Evolutionary conservation across 106 monocot species (phyloP), one percentile per base, ranked within the genome.

Genomic region (Acanthochlamys bracteata): DNA sequence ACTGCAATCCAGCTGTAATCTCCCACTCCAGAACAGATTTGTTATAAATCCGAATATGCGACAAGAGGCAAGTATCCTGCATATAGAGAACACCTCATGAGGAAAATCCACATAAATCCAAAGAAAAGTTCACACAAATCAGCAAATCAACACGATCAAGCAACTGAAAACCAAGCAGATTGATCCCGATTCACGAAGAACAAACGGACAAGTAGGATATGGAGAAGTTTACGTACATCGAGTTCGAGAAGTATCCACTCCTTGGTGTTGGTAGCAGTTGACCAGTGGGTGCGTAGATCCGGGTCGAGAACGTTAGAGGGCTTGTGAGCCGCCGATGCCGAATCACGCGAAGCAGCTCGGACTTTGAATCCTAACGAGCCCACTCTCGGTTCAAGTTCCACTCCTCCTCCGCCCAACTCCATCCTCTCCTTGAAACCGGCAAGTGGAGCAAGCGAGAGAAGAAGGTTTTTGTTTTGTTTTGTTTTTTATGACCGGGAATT

Each of bases 1-100:
- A 96, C 0, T 77, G 90, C 62, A 96, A 60, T 51, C 96, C 90
- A 66, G 68, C 84, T 22, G 84, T 75, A 59, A 96, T 88, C 66
- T 96, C 96, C 96, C 96, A 96, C 71, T 96, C 96, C 69, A 88
- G 78, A 55, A 96, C 91, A 65, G 96, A 91, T 65, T 96, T 96
- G 49, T 96, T 96, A 55, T 96, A 85, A 39, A 96, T 96, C 66
- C 91, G 67, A 43, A 96, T 73, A 39, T 96, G 90, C 13, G 96
- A 96, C 20, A 96, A 80, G 24, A 96, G 63, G 65, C 96, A 90
- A 71, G 96, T 59, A 59, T 91, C 88, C 90, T 91, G 80, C 65
- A 76, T 11, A 58, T 9, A 75, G 55, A 27, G 47, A n/a, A n/a
- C n/a, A n/a, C n/a, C n/a, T n/a, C n/a, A n/a, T n/a, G n/a, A n/a